phyloP scores from a whole-genome alignment of 179 eudicot species.

The Beta macrorhiza region DNA sequence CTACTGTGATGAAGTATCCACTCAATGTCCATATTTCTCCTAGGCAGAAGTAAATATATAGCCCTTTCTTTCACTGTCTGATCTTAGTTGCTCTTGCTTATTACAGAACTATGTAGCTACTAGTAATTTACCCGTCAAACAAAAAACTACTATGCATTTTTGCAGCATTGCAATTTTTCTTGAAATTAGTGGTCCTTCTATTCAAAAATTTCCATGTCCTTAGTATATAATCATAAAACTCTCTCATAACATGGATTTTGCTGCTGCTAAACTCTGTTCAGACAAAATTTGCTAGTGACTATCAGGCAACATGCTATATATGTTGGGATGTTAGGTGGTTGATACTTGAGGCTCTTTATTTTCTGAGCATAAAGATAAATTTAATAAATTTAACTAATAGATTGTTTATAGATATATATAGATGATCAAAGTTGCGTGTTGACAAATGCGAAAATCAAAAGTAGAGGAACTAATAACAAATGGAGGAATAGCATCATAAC shows the following conservation, averaged over 20 bases:
- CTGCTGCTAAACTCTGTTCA: background rate
- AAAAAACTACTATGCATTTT: background rate
- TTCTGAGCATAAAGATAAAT: no score
- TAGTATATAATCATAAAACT: background rate
- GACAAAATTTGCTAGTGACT: background rate
- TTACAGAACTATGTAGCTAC: background rate
- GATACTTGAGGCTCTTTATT: no score
- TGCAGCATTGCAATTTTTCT: background rate
- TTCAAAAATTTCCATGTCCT: background rate
- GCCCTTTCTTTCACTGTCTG: background rate
- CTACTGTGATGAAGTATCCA: constrained; percentile 28
- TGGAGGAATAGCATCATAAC: no score
- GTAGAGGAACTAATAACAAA: no score
- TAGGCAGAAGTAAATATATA: background rate
- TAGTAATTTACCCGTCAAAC: background rate
- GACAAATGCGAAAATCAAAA: no score
- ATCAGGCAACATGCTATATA: background rate
- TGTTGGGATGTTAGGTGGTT: no score
- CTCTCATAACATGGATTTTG: background rate
- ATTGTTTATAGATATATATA: no score
- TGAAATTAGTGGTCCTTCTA: background rate
- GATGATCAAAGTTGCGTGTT: no score
- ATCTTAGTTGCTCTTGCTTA: background rate
- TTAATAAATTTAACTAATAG: no score
- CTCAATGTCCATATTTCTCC: constrained; percentile 20